Evolutionary conservation across 129 eudicot genomes (phyloP).

Genomic region (Daucus carota): DH1_v3.0 NC_030382.2:12841501-12842000

Average conservation of each 20-base stretch:
- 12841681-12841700: neutral
- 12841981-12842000: neutral
- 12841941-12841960: neutral
- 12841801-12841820: constrained; percentile 96
- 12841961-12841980: neutral
- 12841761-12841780: neutral
- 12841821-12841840: constrained; percentile 94
- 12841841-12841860: constrained; percentile 92
- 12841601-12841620: neutral
- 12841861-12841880: constrained; percentile 83
- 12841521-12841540: neutral
- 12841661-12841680: neutral
- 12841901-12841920: neutral
- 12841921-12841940: neutral
- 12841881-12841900: neutral
- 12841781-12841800: constrained; percentile 44
- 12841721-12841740: neutral
- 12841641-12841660: neutral
- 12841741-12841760: neutral
- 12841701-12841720: neutral
- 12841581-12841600: too few relatives aligned
- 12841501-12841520: neutral
- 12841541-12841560: too few relatives aligned
- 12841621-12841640: neutral
- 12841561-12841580: too few relatives aligned